Evolutionary conservation across 768 basidiomycete genomes (phyloP), one percentile per base, ranked within the genome.

Genomic region (Lentinula lateritia): DNA sequence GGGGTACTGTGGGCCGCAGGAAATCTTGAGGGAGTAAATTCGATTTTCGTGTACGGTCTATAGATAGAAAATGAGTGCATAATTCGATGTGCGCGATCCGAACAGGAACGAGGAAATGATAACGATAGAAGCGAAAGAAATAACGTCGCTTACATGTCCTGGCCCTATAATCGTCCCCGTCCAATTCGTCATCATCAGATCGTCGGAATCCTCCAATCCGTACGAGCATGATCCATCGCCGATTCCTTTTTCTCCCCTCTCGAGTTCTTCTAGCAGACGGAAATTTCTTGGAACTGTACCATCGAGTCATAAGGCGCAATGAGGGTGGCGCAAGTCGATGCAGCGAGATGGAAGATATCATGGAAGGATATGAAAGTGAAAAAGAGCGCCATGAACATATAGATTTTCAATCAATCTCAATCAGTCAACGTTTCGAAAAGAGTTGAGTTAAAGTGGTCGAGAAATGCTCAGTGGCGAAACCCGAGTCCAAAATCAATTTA

Each of bases 181-280:
- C 97, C 97, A 99, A 73, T 93, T 82, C 76, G 85, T 90, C 95
- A 99, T 98, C 79, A 93, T 80, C 78, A 96, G 90, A 82, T 98
- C 97, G 72, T 98, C 95, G 67, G 88, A 76, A 74, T 98, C 93
- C 76, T 93, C 93, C 62, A 99, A 79, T 43, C 97, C 97, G 69
- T 98, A 99, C 18, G 94, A 96, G 78, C 94, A 97, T 16, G 92
- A 93, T 60, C 95, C 96, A 77, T 98, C 96, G 65, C 96, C 96
- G 72, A 98, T 94, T 57, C 97, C 97, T 75, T 99, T 99, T 82
- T 99, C 97, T 70, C 97, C 97, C 76, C 98, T 98, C 75, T 99
- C 97, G 65, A 99, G 90, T 79, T 99, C 97, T 72, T 97, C 97
- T 42, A 99, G 86, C 20, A 98, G 86, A 54, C 92, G 85, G 80